Conservation (phyloP, 371 early-diverging fungal species). For the Mortierella sp. region DNA sequence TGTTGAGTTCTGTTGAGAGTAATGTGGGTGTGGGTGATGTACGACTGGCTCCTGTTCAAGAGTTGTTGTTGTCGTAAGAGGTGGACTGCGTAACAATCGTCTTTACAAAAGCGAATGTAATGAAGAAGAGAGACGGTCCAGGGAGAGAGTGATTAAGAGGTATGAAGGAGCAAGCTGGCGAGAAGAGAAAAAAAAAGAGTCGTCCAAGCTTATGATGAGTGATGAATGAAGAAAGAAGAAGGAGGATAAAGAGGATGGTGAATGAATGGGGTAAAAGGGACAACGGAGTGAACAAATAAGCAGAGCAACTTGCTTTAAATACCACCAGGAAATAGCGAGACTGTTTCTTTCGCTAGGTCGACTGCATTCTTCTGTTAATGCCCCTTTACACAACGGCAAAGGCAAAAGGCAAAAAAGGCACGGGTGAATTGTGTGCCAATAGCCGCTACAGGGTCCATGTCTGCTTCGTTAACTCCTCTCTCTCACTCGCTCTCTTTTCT, state of each 20-base stretch:
- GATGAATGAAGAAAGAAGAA: not conserved
- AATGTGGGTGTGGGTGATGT: not conserved
- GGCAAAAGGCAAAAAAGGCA: no score
- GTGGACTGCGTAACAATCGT: slow-evolving; percentile 6
- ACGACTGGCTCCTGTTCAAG: not conserved
- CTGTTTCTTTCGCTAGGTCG: not conserved
- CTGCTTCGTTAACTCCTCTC: not conserved
- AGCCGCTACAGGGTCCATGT: not conserved
- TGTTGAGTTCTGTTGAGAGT: not conserved
- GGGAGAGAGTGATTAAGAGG: not conserved
- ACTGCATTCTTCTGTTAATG: not conserved
- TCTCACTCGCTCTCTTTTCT: not conserved
- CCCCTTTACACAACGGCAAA: not conserved
- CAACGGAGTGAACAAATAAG: not conserved
- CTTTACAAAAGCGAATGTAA: not conserved
- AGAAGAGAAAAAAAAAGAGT: not conserved
- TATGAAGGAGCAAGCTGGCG: not conserved
- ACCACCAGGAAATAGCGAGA: not conserved
- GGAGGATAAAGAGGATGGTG: not conserved
- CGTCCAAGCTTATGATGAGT: not conserved
- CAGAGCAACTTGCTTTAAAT: not conserved
- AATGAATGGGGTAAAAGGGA: not conserved
- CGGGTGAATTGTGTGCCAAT: not conserved
- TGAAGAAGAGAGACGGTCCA: not conserved
- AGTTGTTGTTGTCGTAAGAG: not conserved